Evolutionary conservation across 345 rosid genomes (phyloP).

Genomic region (Laguncularia racemosa): DNA sequence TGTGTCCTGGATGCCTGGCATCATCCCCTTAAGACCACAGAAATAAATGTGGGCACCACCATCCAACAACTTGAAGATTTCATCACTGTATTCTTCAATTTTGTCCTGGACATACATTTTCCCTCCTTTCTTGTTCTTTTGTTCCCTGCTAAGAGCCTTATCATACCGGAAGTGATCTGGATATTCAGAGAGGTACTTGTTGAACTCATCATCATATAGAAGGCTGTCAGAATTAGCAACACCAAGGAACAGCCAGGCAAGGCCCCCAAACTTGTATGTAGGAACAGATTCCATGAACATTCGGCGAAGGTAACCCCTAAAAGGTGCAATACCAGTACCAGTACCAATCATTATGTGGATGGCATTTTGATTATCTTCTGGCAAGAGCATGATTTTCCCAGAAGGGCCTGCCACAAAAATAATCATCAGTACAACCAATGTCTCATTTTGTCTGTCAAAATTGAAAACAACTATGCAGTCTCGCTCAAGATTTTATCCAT

Average conservation of each 20-base stretch:
- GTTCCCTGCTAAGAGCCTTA: slow-evolving; percentile 85
- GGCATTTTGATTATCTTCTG: slow-evolving; percentile 73
- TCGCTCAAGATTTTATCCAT: too few species aligned
- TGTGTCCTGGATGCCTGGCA: slow-evolving; percentile 96
- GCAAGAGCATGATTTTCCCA: slow-evolving; percentile 97
- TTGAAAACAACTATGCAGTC: too few species aligned
- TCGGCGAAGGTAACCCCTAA: slow-evolving; percentile 83
- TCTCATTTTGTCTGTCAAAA: too few species aligned
- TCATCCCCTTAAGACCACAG: slow-evolving; percentile 98
- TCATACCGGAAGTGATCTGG: slow-evolving; percentile 83
- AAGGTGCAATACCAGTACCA: slow-evolving; percentile 96
- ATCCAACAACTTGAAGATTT: slow-evolving; percentile 85
- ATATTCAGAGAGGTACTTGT: slow-evolving; percentile 61
- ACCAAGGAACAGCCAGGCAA: slow-evolving; percentile 97
- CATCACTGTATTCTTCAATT: slow-evolving; percentile 93
- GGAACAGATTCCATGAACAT: slow-evolving; percentile 95
- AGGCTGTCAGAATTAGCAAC: slow-evolving; percentile 96
- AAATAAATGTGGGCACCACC: slow-evolving; percentile 91
- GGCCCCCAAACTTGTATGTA: slow-evolving; percentile 73
- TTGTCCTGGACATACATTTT: slow-evolving; percentile 98
- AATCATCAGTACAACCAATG: too few species aligned
- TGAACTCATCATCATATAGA: slow-evolving; percentile 84
- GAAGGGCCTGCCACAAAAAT: slow-evolving; percentile 67
- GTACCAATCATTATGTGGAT: slow-evolving; percentile 98
- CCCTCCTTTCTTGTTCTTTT: slow-evolving; percentile 89